Percentiles rank a stretch among this genome's conserved stretches.
Evolutionary conservation across 2,329 filamentous ascomycete species (phyloP).

Genomic region (Alternaria consortialis): DNA sequence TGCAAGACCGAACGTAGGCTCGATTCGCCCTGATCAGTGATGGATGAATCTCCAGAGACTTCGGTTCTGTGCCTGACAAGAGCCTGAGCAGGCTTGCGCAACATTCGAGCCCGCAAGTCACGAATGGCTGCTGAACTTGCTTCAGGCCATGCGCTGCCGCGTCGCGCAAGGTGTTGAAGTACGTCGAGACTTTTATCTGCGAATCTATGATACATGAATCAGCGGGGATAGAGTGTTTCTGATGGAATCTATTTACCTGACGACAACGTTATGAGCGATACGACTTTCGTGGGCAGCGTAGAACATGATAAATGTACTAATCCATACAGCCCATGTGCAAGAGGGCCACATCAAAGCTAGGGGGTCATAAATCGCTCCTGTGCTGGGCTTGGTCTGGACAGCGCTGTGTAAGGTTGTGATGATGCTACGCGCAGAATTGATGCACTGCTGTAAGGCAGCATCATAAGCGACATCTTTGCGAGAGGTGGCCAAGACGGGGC

Average conservation of each 20-base stretch:
- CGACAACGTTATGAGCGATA: slow-evolving; percentile 50
- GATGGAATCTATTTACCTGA: slow-evolving; percentile 47
- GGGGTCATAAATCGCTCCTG: background rate
- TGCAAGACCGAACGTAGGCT: background rate
- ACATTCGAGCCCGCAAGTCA: slow-evolving; percentile 31
- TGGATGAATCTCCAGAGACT: background rate
- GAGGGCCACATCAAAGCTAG: slow-evolving; percentile 60
- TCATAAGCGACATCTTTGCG: slow-evolving; percentile 57
- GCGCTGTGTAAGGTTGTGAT: slow-evolving; percentile 54
- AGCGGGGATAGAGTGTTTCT: background rate
- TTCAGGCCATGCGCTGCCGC: slow-evolving; percentile 42
- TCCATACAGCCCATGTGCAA: slow-evolving; percentile 64
- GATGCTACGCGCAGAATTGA: slow-evolving; percentile 60
- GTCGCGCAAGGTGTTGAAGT: slow-evolving; percentile 37
- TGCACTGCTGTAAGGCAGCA: slow-evolving; percentile 61
- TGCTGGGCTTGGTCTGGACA: slow-evolving; percentile 7
- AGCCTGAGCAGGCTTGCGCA: background rate
- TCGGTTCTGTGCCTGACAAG: background rate
- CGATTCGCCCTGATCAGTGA: background rate
- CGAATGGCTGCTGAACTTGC: slow-evolving; percentile 41
- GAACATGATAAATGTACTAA: slow-evolving; percentile 62
- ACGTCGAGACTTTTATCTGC: slow-evolving; percentile 35
- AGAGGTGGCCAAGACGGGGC: slow-evolving; percentile 60
- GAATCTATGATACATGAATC: slow-evolving; percentile 24
- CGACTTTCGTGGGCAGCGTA: slow-evolving; percentile 61